phyloP scores from a whole-genome alignment of 768 basidiomycete species.

The Boletus bicolor region DNA sequence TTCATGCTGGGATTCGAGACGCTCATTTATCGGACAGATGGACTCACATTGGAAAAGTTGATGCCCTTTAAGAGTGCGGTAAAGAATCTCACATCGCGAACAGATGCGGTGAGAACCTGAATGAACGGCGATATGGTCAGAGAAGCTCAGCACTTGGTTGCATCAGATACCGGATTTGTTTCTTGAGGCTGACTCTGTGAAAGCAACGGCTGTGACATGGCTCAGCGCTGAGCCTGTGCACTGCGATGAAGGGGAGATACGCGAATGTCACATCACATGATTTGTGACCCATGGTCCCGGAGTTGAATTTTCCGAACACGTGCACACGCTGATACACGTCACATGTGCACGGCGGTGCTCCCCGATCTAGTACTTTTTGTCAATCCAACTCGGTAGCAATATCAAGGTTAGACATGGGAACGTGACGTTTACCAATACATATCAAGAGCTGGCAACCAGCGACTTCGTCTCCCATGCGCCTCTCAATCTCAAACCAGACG shows the following conservation, averaged over 20 bases:
- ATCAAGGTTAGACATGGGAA: background rate
- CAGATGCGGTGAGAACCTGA: constrained; percentile 65
- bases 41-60: constrained; percentile 71
- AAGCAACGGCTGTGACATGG: constrained; percentile 20
- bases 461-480: constrained; percentile 10
- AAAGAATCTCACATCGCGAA: constrained; percentile 81
- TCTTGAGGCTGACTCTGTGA: constrained; percentile 24
- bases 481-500: constrained; percentile 40
- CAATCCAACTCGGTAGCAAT: too few relatives aligned
- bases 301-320: too few relatives aligned
- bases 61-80: constrained; percentile 77
- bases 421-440: too few relatives aligned
- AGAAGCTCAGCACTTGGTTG: background rate
- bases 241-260: background rate
- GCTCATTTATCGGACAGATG: background rate
- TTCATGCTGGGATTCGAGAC: background rate
- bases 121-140: constrained; percentile 1
- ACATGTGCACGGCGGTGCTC: too few relatives aligned
- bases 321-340: too few relatives aligned
- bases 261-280: constrained; percentile 17
- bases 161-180: constrained; percentile 19
- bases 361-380: too few relatives aligned
- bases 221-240: background rate
- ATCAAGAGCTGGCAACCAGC: too few relatives aligned
- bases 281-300: too few relatives aligned